Evolutionary conservation across 177 flowering plant species (phyloP), one percentile per base, ranked within the genome.

Genomic region (Telopea speciosissima): DNA sequence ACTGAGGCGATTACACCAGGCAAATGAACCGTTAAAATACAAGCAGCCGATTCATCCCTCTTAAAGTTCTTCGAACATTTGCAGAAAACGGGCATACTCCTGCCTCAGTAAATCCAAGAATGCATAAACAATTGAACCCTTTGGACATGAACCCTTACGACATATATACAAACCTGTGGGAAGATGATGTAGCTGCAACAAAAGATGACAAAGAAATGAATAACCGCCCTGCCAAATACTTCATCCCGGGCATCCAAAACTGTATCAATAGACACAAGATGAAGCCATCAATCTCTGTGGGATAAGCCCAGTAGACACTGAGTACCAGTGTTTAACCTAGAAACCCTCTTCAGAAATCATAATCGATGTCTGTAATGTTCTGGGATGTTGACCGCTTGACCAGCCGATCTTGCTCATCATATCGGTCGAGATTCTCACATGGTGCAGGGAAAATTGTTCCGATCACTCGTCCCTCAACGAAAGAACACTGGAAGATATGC

Each of bases 401-500:
- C 31, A 92, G 81, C 63, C 56, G 66, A 25, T 36, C 90, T 67
- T 86, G 80, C 79, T 90, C 97, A 58, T 95, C 85, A 31, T 95
- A 95, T 24, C 70, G 83, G 62, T 95, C 99, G 22, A 95, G 93
- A 70, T 92, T 90, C 56, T 86, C 92, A 40, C 99, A 95, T 1
- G 97, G 97, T 5, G 89, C 81, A 31, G 99, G 99, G 75, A 86
- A 91, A 70, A 92, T 73, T 62, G 87, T 73, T 19, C 99, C 99
- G 17, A 89, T 83, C 3, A 91, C 97, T 1, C 90, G 86, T 24
- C 99, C 99, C 70, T 90, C 79, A 45, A 95, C 93, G 69, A 72
- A 92, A 31, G 97, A 83, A 73, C 99, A 95, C 84, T 92, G 99
- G 76, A 95, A 95, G 22, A 91, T 84, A 49, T 90, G 99, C 79